phyloP scores from a whole-genome alignment of 768 basidiomycete genomes.

The Russula foetens region DNA sequence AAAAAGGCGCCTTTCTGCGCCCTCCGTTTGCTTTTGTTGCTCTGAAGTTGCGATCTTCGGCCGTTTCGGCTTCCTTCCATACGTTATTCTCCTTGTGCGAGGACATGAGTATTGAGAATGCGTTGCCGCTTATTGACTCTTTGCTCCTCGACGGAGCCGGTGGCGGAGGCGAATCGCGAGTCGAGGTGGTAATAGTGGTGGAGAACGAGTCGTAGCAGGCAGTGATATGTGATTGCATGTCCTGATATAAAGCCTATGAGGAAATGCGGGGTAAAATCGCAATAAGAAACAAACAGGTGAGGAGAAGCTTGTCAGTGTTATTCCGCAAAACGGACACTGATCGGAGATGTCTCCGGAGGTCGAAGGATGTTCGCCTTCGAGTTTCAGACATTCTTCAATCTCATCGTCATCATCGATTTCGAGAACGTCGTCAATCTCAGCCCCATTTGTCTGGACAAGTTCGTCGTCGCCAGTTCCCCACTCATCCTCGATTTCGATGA shows the following conservation, averaged over 20 bases:
- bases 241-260: slow-evolving; percentile 27
- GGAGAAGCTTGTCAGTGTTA: slow-evolving; percentile 23
- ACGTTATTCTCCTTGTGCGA: slow-evolving; percentile 70
- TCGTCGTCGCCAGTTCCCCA: slow-evolving; percentile 78
- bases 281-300: slow-evolving; percentile 23
- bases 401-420: slow-evolving; percentile 24
- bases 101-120: slow-evolving; percentile 87
- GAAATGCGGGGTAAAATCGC: slow-evolving; percentile 1
- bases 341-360: slow-evolving; percentile 5
- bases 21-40: slow-evolving; percentile 40
- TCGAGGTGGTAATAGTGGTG: slow-evolving; percentile 5
- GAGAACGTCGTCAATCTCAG: slow-evolving; percentile 15
- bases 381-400: slow-evolving; percentile 25
- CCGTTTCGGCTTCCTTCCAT: slow-evolving; percentile 72
- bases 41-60: slow-evolving; percentile 41
- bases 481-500: slow-evolving; percentile 33
- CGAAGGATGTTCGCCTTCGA: slow-evolving; percentile 16
- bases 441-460: slow-evolving; percentile 28
- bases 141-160: slow-evolving; percentile 11
- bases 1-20: slow-evolving; percentile 83
- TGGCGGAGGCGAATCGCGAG: slow-evolving; percentile 16
- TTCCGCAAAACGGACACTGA: slow-evolving; percentile 29
- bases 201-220: slow-evolving; percentile 39
- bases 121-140: slow-evolving; percentile 27
- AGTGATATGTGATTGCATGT: slow-evolving; percentile 48